These are phyloP conservation scores for Lachnellula occidentalis DNA, from an alignment of 2,329 filamentous ascomycete species.

Conservation along the genomic window DNA sequence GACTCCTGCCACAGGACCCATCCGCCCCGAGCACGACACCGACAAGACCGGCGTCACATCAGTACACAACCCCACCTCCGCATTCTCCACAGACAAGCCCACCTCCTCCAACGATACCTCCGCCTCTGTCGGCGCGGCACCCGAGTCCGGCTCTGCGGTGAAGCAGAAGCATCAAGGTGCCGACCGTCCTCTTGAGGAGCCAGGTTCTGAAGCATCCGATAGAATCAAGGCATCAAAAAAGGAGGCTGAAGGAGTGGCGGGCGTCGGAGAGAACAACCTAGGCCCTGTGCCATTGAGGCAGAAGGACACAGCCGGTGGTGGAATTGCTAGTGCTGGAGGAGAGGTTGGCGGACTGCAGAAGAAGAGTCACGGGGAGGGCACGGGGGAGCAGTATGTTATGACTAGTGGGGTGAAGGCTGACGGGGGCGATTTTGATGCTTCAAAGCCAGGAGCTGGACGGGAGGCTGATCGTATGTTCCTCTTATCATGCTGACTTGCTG, in stretches of 20 bases:
- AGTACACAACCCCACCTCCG: slow-evolving; percentile 5
- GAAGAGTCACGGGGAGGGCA: slow-evolving; percentile 39
- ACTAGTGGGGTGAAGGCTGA: slow-evolving; percentile 55
- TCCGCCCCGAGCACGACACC: slow-evolving; percentile 9
- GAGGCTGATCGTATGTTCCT: slow-evolving; percentile 58
- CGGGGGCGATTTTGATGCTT: slow-evolving; percentile 62
- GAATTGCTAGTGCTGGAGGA: slow-evolving; percentile 13
- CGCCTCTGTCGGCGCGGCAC: slow-evolving; percentile 12
- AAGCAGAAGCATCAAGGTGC: slow-evolving; percentile 33
- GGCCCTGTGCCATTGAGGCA: slow-evolving; percentile 22
- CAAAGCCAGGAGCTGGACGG: slow-evolving; percentile 55
- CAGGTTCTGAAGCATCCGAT: slow-evolving; percentile 8
- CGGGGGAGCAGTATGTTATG: slow-evolving; percentile 52
- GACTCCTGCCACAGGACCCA: slow-evolving; percentile 13
- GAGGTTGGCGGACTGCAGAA: slow-evolving; percentile 14
- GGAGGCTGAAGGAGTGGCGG: slow-evolving; percentile 8
- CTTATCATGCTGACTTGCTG: not conserved
- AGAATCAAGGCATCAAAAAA: slow-evolving; percentile 11
- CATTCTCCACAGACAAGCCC: slow-evolving; percentile 8
- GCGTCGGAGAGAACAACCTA: not conserved
- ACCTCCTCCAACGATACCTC: slow-evolving; percentile 6
- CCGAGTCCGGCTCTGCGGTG: slow-evolving; percentile 5
- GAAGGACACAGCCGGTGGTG: slow-evolving; percentile 25
- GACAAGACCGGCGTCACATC: slow-evolving; percentile 8
- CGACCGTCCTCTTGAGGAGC: slow-evolving; percentile 28